These are phyloP conservation scores for Viridothelium virens DNA, from an alignment of 495 filamentous ascomycete genomes.

Conservation along the genomic window DNA sequence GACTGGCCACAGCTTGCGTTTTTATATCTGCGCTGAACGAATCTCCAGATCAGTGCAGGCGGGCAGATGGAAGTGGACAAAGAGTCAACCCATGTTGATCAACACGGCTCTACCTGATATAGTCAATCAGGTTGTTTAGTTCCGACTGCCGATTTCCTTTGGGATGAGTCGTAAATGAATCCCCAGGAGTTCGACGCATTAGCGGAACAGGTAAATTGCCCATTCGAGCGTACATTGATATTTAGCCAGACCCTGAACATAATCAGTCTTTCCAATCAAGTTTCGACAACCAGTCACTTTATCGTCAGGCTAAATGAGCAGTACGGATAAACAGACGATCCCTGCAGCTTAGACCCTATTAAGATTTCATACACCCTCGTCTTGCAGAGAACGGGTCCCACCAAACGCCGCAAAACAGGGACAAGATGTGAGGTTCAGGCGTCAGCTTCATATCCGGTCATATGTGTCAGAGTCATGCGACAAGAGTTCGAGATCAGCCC, in stretches of 20 bases:
- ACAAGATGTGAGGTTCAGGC: too few species aligned
- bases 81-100: not conserved
- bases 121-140: not conserved
- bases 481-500: too few species aligned
- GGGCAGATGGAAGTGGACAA: constrained; percentile 8
- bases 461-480: too few species aligned
- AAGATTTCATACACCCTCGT: not conserved
- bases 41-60: not conserved
- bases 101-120: not conserved
- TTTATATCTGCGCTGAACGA: not conserved
- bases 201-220: not conserved
- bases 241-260: not conserved
- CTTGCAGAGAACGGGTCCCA: too few species aligned
- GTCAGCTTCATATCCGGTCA: too few species aligned
- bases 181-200: not conserved
- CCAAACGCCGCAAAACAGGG: too few species aligned
- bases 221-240: not conserved
- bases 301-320: constrained; percentile 9
- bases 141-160: not conserved
- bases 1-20: not conserved
- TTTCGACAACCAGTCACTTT: not conserved
- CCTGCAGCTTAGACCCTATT: constrained; percentile 1
- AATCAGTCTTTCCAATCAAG: not conserved
- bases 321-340: not conserved
- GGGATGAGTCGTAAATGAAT: not conserved